Base-by-base conservation (phyloP, 805 yeast species). In the Torulaspora indica region DNA sequence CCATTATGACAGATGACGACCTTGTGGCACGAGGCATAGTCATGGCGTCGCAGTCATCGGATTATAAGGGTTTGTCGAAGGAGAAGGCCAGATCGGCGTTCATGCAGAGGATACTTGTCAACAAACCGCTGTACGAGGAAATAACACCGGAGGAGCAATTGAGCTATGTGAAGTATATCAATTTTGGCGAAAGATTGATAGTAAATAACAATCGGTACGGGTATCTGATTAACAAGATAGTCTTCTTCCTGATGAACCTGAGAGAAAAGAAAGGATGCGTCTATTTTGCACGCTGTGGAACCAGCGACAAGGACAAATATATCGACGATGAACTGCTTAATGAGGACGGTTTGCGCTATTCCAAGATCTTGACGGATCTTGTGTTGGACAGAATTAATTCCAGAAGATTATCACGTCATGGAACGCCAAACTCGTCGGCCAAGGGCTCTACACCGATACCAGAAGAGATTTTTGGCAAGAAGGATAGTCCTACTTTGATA, bases 191-290 rank as follows among this genome's bases (percentile, higher is more conserved):
- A 61, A 69, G 84, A 51, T 74, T 91, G 45, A 80, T 85, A 35
- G 76, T 90, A 47, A 85, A 87, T 67, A 79, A 85, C 58, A 81
- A 90, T 32, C 83, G 84, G 52, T 78, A 87, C 57, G 97, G 96
- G 13, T 93, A 91, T 63, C 73, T 93, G 63, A 81, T 88, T 47
- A 88, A 91, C 61, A 84, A 93, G 59, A 93, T 93, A 40, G 89
- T 93, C 20, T 88, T 87, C 63, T 93, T 87, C 64, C 72, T 93
- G 61, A 86, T 93, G 88, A 93, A 93, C 68, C 75, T 93, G 9
- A 78, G 91, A 53, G 84, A 88, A 58, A 87, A 88, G 61, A 74
- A 79, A 40, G 97, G 98, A 0, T 80, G 90, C 23, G 87, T 93
- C n/a, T 93, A 81, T 64, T 89, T 93, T 69, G 96, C 98, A 1